phyloP scores from a whole-genome alignment of 257 asterid species.

The Haberlea rhodopensis region DNA sequence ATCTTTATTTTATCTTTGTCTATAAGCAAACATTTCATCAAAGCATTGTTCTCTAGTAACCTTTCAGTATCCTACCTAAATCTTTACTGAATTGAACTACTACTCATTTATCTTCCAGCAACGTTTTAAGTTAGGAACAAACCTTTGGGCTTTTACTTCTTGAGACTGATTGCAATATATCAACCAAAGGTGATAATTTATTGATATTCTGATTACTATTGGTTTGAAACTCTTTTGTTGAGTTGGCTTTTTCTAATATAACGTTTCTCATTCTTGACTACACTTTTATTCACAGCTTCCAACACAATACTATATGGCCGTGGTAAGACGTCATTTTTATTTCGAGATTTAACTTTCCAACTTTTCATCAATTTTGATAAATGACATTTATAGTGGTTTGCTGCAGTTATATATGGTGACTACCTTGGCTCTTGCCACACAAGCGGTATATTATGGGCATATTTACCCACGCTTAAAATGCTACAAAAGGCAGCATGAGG shows the following conservation, averaged over 20 bases:
- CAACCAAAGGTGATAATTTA: not conserved
- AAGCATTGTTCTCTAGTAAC: not conserved
- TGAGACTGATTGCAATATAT: not conserved
- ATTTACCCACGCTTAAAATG: slow-evolving; percentile 49
- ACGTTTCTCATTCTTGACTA: slow-evolving; percentile 20
- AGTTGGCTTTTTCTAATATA: slow-evolving; percentile 1
- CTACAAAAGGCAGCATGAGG: slow-evolving; percentile 43
- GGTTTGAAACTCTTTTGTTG: not conserved
- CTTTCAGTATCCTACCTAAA: not conserved
- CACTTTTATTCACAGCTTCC: slow-evolving; percentile 63
- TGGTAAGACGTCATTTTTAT: slow-evolving; percentile 42
- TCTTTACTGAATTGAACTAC: not conserved
- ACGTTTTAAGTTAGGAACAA: not conserved
- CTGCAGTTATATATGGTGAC: slow-evolving; percentile 55
- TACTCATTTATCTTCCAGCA: not conserved
- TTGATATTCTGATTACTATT: not conserved
- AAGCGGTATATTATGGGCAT: slow-evolving; percentile 53
- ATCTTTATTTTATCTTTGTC: not conserved
- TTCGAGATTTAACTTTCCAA: slow-evolving; percentile 6
- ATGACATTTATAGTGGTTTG: slow-evolving; percentile 12
- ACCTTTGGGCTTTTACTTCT: not conserved
- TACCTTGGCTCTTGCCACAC: slow-evolving; percentile 42
- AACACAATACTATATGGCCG: slow-evolving; percentile 60
- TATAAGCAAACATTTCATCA: not conserved
- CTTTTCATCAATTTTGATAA: slow-evolving; percentile 21